phyloP scores from a whole-genome alignment of 805 yeast species.

The Komagataella ulmi region DNA sequence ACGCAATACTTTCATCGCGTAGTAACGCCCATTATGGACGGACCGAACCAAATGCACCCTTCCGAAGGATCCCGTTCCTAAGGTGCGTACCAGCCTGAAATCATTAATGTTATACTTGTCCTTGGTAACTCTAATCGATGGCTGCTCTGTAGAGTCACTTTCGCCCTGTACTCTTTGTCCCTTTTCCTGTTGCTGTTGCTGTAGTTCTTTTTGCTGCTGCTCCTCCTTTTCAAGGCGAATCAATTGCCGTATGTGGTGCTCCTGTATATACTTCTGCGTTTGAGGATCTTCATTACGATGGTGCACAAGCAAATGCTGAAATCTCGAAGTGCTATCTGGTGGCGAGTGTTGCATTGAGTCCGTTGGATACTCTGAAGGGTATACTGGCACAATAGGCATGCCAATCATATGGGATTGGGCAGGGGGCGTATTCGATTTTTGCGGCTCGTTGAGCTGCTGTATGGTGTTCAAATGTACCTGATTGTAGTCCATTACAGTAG shows the following conservation, averaged over 20 bases:
- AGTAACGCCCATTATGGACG: conserved; percentile 44
- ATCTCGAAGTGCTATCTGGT: not conserved
- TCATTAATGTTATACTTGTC: conserved; percentile 36
- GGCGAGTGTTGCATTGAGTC: not conserved
- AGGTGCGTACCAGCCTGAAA: conserved; percentile 40
- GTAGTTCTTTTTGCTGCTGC: not conserved
- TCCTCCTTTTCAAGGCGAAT: not conserved
- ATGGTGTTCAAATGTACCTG: not conserved
- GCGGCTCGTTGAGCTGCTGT: not conserved
- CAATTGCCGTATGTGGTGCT: not conserved
- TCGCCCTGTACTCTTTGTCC: not conserved
- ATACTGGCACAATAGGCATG: not conserved
- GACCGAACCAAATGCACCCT: conserved; percentile 45
- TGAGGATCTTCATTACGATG: not conserved
- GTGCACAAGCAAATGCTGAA: not conserved
- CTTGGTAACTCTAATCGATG: not conserved
- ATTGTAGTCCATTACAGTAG: not conserved
- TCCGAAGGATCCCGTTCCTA: conserved; percentile 53
- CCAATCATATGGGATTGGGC: not conserved
- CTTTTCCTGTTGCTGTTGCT: not conserved
- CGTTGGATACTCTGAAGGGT: not conserved
- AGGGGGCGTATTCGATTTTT: not conserved
- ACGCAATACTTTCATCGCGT: conserved; percentile 46
- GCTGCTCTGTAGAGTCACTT: not conserved
- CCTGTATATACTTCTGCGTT: not conserved